A percentile compares a stretch with the other conserved stretches of the same genome.
phyloP scores from a whole-genome alignment of 495 filamentous ascomycete genomes.

The Tirmania nivea region DNA sequence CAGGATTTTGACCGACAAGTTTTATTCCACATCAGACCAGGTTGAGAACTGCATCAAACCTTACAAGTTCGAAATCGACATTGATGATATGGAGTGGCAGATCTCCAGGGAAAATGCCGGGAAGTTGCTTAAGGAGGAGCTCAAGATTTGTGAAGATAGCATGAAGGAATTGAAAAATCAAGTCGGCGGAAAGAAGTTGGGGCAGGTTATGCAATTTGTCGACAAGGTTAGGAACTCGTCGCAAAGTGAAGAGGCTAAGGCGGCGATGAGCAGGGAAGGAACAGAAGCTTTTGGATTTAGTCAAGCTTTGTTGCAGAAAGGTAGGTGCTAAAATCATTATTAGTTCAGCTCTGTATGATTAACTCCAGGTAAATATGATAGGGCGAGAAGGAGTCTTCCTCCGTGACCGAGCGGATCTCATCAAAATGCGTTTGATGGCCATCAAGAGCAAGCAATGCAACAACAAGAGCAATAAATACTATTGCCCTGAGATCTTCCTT shows the following conservation, averaged over 20 bases:
- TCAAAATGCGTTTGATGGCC: constrained; percentile 73
- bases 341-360: too few species aligned
- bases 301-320: constrained; percentile 54
- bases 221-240: constrained; percentile 43
- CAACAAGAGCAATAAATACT: constrained; percentile 66
- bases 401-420: constrained; percentile 64
- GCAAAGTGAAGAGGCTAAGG: constrained; percentile 43
- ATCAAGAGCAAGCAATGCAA: constrained; percentile 75
- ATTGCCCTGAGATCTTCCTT: constrained; percentile 92
- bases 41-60: constrained; percentile 99
- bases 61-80: constrained; percentile 92
- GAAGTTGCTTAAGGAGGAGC: constrained; percentile 58
- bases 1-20: constrained; percentile 75
- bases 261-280: constrained; percentile 59
- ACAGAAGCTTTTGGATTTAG: constrained; percentile 86
- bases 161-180: constrained; percentile 48
- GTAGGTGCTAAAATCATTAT: constrained; percentile 24
- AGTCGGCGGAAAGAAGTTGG: constrained; percentile 59
- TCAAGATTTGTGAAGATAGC: constrained; percentile 60
- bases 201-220: constrained; percentile 77
- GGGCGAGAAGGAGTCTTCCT: constrained; percentile 86
- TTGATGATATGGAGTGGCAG: constrained; percentile 72
- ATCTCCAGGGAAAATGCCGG: constrained; percentile 60
- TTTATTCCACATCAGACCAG: constrained; percentile 89
- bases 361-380: constrained; percentile 15